Evolutionary conservation across 495 filamentous ascomycete species (phyloP), one percentile per base, ranked within the genome.

Genomic region (Aspergillus sclerotioniger): DNA sequence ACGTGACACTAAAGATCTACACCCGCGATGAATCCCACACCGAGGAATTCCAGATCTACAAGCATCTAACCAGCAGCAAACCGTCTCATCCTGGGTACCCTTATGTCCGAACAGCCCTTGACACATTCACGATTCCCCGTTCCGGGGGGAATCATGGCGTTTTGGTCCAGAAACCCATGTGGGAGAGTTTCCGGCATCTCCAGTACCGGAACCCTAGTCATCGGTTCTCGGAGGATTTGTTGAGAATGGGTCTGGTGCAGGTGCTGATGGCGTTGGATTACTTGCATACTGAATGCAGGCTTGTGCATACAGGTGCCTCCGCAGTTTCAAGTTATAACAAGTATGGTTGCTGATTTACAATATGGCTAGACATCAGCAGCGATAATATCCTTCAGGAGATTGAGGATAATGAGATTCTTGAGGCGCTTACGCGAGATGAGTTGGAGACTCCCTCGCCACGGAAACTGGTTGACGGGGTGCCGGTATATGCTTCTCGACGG

Each of bases 271-370:
- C 76, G 45, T 70, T 78, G 35, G 71, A 78, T 44, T 80, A 77
- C 56, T 65, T 80, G 31, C 74, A 77, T 53, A 73, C 71, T 3
- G 70, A 77, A 59, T 76, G 76, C 62, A 81, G 80, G 61, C 74
- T 83, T 56, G 74, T 82, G 43, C 74, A 77, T 21, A 79, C 75
- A 29, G 71, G 65, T 68, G 66, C 41, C 51, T 45, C 33, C 56
- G n/a, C n/a, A n/a, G n/a, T n/a, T n/a, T n/a, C 13, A n/a, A 19
- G 51, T 59, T 51, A 54, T 68, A 10, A 56, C 31, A 58, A 53
- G 51, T 16, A 7, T 10, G 1, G 20, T 45, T 54, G 44, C 49
- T 44, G 3, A 58, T 63, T n/a, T 58, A 46, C 25, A 45, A 43
- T 59, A 3, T 8, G 33, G 33, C 1, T 37, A 80, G 75, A 78